Base-by-base conservation (phyloP, 176 grass and related monocot genomes). In the sorghum (Sorghum bicolor) region DNA sequence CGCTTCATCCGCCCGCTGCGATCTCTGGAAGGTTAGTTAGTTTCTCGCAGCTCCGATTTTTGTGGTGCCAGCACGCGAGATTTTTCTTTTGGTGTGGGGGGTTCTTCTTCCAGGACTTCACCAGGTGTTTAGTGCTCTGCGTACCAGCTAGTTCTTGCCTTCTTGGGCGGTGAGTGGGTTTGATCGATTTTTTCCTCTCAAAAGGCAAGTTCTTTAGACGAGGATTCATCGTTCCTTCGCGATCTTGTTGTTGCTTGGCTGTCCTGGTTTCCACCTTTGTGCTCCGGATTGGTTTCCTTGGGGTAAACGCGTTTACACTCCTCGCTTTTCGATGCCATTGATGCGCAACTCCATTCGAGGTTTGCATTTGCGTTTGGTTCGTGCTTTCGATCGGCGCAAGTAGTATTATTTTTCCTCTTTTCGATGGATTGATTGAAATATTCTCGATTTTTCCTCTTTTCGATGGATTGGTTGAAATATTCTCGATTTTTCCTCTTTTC, bases 11-110 rank as follows among this genome's bases (percentile, higher is more conserved):
- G 69, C 70, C 70, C 45, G 60, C 70, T 5, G 61, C 70, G 7
- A 76, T 75, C 5, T 4, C 4, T 10, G 70, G 5, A 5, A 81
- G 78, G 85, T 87, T 80, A 20, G 84, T 80, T 80, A n/a, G 85
- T 81, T 81, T 67, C 28, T 58, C 6, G 4, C 9, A 26, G 48
- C 61, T 58, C 73, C 30, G 52, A 37, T 72, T 53, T 79, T 60
- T 38, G 10, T 4, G 70, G 19, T 10, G 80, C 37, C 26, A 24
- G 24, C 11, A 37, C 44, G 57, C 20, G 10, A 6, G 29, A 16
- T 29, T 64, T 5, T 48, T 11, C n/a, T 8, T 73, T 29, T n/a
- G 22, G 22, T 8, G 11, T 31, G n/a, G 1, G 32, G 20, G 16
- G 15, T 19, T 17, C 48, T 50, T 60, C 58, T 67, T 68, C 19